Evolutionary conservation across 2,329 filamentous ascomycete species (phyloP).

Genomic region (Paecilomyces sp.): DNA sequence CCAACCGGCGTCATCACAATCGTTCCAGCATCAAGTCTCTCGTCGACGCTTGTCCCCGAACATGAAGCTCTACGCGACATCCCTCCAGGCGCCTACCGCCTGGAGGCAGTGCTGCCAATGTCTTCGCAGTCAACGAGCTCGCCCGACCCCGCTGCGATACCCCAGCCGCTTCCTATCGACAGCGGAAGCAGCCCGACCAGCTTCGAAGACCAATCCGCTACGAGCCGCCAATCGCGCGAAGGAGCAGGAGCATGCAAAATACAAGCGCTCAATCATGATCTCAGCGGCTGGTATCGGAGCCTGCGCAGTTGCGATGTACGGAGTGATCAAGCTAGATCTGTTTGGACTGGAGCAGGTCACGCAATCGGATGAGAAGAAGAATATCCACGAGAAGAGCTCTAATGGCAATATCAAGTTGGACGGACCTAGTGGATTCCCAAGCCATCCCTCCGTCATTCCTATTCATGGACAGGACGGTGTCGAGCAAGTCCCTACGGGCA

Average conservation of each 20-base stretch:
- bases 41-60: not conserved
- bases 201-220: conserved; percentile 20
- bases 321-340: conserved; percentile 29
- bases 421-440: conserved; percentile 31
- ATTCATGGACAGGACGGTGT: conserved; percentile 50
- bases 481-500: conserved; percentile 74
- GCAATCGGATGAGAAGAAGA: conserved; percentile 4
- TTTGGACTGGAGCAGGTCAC: conserved; percentile 22
- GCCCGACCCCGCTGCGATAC: not conserved
- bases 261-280: conserved; percentile 23
- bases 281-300: conserved; percentile 31
- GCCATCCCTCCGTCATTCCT: conserved; percentile 24
- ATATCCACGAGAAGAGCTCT: conserved; percentile 1
- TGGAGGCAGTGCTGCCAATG: conserved; percentile 1
- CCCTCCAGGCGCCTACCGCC: not conserved
- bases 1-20: not conserved
- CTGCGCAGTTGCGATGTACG: conserved; percentile 35
- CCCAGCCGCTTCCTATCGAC: conserved; percentile 1
- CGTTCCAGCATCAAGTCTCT: not conserved
- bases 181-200: conserved; percentile 2
- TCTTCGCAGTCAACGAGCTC: not conserved
- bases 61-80: not conserved
- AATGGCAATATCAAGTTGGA: conserved; percentile 30
- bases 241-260: conserved; percentile 18
- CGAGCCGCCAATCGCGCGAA: conserved; percentile 13